phyloP scores from a whole-genome alignment of 805 yeast genomes.

The Barnettozyma wickerhamii region DNA sequence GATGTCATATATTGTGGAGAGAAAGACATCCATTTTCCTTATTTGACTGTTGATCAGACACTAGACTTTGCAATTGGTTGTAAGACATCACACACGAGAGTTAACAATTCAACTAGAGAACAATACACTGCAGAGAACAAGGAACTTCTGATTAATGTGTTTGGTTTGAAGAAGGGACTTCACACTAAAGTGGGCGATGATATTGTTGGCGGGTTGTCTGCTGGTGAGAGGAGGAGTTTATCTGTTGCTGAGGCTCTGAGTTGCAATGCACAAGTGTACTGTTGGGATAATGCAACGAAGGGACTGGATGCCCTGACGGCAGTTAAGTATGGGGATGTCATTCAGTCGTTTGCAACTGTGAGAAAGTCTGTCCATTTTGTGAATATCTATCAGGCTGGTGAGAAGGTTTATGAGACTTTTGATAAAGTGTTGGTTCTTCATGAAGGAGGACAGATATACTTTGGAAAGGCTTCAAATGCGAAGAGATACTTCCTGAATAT shows the following conservation, averaged over 20 bases:
- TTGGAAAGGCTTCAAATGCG: conserved; percentile 53
- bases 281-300: conserved; percentile 83
- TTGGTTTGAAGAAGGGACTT: conserved; percentile 57
- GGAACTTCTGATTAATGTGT: conserved; percentile 47
- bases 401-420: conserved; percentile 58
- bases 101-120: conserved; percentile 41
- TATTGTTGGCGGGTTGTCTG: conserved; percentile 68
- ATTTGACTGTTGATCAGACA: conserved; percentile 70
- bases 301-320: conserved; percentile 87
- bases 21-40: conserved; percentile 72
- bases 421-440: conserved; percentile 60
- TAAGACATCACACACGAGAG: conserved; percentile 56
- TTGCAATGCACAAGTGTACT: conserved; percentile 56
- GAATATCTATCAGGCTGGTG: conserved; percentile 68
- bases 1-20: conserved; percentile 58
- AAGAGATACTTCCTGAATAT: conserved; percentile 54
- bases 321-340: conserved; percentile 62
- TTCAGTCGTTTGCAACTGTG: conserved; percentile 56
- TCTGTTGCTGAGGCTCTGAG: conserved; percentile 76
- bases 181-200: conserved; percentile 61
- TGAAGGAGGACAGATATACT: conserved; percentile 59
- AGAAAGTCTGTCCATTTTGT: conserved; percentile 53
- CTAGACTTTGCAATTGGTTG: conserved; percentile 64
- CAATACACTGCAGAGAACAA: conserved; percentile 45
- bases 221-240: conserved; percentile 84